A percentile compares a stretch with the other conserved stretches of the same genome.
phyloP scores from a whole-genome alignment of 306 rosid genomes.

The Quercus gilva region DNA sequence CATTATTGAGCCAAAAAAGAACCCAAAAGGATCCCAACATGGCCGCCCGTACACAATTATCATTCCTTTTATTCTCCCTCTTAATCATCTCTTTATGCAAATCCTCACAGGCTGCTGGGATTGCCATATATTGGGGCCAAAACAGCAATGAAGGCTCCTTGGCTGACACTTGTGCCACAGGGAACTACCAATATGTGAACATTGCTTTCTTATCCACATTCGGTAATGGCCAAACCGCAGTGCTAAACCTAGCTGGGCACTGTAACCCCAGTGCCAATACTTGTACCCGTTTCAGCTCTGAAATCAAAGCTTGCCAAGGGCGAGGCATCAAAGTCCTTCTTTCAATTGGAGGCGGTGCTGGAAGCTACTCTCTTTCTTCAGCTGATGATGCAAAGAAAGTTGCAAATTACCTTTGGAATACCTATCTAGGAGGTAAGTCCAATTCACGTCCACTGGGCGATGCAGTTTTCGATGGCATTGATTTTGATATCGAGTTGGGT shows the following conservation, averaged over 20 bases:
- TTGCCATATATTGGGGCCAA: conserved; percentile 71
- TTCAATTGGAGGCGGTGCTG: conserved; percentile 53
- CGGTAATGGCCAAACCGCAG: conserved; percentile 44
- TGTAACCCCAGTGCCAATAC: conserved; percentile 26
- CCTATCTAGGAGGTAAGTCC: conserved; percentile 52
- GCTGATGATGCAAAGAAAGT: conserved; percentile 42
- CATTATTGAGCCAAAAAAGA: background rate
- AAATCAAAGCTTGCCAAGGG: conserved; percentile 42
- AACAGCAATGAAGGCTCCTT: conserved; percentile 41
- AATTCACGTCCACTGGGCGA: conserved; percentile 47
- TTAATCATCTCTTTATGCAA: conserved; percentile 25
- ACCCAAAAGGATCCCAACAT: conserved; percentile 21
- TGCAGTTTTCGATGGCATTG: conserved; percentile 55
- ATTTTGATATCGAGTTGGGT: conserved; percentile 56
- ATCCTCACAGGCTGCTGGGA: conserved; percentile 35
- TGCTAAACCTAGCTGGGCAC: conserved; percentile 45
- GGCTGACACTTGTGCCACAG: conserved; percentile 45
- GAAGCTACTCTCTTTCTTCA: conserved; percentile 43
- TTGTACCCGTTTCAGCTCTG: conserved; percentile 31
- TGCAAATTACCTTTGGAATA: conserved; percentile 48
- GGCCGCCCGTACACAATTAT: conserved; percentile 34
- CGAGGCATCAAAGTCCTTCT: conserved; percentile 51
- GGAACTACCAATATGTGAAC: conserved; percentile 63
- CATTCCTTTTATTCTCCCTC: conserved; percentile 21
- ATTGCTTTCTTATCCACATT: conserved; percentile 50